Percentiles rank a stretch among this genome's conserved stretches.
These are phyloP conservation scores for Baorangia bicolor DNA, from an alignment of 768 basidiomycete genomes.

Conservation along the genomic window DNA sequence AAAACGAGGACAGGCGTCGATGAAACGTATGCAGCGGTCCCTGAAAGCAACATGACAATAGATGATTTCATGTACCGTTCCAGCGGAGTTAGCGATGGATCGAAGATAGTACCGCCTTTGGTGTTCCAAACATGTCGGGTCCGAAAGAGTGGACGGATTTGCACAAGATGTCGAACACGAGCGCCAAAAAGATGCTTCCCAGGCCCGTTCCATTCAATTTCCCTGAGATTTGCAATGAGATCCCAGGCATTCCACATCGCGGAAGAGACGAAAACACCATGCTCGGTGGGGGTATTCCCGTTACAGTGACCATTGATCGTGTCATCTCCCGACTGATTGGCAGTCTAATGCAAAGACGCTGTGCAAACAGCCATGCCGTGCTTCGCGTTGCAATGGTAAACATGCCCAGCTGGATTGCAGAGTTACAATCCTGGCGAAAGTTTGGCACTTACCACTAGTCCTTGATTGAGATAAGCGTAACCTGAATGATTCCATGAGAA, in stretches of 20 bases:
- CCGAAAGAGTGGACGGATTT: constrained; percentile 26
- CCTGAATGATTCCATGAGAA: constrained; percentile 14
- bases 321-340: background rate
- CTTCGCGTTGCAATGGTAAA: constrained; percentile 25
- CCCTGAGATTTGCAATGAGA: constrained; percentile 22
- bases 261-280: background rate
- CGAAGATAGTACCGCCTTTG: constrained; percentile 39
- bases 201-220: constrained; percentile 27
- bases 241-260: constrained; percentile 30
- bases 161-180: constrained; percentile 7
- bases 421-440: background rate
- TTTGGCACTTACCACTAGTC: constrained; percentile 15
- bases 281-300: background rate
- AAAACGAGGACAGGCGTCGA: constrained; percentile 26
- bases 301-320: background rate
- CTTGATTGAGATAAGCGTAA: constrained; percentile 20
- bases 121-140: constrained; percentile 38
- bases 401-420: constrained; percentile 16
- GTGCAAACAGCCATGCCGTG: constrained; percentile 14
- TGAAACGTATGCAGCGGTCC: constrained; percentile 44
- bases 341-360: constrained; percentile 9
- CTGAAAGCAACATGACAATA: constrained; percentile 41
- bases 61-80: constrained; percentile 41
- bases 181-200: constrained; percentile 2
- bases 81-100: constrained; percentile 32